Evolutionary conservation across 305 asterid genomes (phyloP).

Genomic region (Fraxinus platypoda): DNA sequence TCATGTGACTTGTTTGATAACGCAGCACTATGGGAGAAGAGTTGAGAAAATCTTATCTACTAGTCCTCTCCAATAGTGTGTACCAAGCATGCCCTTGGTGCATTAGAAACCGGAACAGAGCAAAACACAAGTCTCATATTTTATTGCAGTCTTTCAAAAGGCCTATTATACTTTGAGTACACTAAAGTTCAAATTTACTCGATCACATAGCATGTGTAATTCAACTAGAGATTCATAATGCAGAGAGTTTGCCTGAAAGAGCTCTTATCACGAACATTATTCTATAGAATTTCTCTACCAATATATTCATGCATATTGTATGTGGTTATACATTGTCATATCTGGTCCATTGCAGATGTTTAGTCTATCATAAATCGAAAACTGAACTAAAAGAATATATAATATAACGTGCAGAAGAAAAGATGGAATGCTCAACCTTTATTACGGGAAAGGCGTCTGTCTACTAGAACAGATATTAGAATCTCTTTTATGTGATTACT

Average conservation of each 20-base stretch:
- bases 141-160: not conserved
- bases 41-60: not conserved
- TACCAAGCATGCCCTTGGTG: not conserved
- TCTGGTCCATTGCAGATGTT: not conserved
- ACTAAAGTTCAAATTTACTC: no score
- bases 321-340: not conserved
- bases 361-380: constrained; percentile 10
- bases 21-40: not conserved
- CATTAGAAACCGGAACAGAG: not conserved
- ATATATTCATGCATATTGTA: not conserved
- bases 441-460: not conserved
- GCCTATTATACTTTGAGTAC: not conserved
- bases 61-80: not conserved
- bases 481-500: constrained; percentile 67
- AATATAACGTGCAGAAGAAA: constrained; percentile 1
- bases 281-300: not conserved
- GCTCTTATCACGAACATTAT: not conserved
- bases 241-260: not conserved
- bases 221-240: not conserved
- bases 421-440: constrained; percentile 29
- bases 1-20: not conserved
- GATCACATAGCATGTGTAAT: not conserved
- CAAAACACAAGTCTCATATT: not conserved
- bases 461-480: not conserved
- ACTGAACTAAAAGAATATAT: constrained; percentile 11